phyloP scores from a whole-genome alignment of 2,329 filamentous ascomycete genomes.

The Colletotrichum sublineola region DNA sequence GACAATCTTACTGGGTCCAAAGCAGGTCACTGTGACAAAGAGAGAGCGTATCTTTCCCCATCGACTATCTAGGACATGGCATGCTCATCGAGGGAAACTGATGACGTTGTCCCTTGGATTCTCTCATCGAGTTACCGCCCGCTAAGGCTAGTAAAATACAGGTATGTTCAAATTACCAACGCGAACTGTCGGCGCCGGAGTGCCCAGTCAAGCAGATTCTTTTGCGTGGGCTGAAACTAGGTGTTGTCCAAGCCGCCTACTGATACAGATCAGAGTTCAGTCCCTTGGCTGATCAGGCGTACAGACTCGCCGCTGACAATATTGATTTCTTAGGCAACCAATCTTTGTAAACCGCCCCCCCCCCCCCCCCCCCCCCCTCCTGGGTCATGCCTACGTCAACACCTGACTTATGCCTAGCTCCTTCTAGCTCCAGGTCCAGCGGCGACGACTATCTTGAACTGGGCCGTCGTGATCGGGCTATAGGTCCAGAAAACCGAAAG shows the following conservation, averaged over 20 bases:
- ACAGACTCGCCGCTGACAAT: background rate
- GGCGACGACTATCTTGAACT: background rate
- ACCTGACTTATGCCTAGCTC: constrained; percentile 15
- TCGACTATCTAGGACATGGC: background rate
- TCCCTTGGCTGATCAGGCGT: too few relatives aligned
- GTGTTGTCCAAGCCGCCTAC: background rate
- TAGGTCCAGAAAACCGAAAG: background rate
- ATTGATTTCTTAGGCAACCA: background rate
- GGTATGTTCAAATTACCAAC: background rate
- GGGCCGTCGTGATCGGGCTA: background rate
- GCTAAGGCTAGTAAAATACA: background rate
- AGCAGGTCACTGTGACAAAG: background rate
- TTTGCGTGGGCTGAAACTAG: background rate
- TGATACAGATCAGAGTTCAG: background rate
- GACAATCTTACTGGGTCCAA: too few relatives aligned
- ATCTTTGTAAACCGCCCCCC: background rate
- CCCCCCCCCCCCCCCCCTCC: too few relatives aligned
- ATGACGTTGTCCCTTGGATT: background rate
- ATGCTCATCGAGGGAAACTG: background rate
- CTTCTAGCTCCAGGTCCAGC: background rate
- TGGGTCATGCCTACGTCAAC: constrained; percentile 16
- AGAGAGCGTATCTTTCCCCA: background rate
- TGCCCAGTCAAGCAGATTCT: background rate
- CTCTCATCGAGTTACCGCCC: background rate
- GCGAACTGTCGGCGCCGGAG: background rate